Conservation (phyloP, 176 grass and related monocot species). For the Rhynchospora tenuis region DNA sequence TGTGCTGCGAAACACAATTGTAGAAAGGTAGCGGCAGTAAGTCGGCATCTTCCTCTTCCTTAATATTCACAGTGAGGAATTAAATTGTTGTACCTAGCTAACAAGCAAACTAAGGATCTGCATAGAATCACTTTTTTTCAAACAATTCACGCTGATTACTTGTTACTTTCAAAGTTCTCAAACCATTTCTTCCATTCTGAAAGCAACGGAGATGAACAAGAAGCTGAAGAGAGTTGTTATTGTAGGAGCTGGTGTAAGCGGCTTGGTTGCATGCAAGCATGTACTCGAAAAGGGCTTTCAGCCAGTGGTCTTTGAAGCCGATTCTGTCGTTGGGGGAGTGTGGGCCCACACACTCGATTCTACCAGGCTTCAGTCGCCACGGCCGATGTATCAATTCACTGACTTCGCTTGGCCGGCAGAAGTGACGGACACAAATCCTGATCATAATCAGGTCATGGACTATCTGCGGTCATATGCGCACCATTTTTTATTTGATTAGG, state of each 20-base stretch:
- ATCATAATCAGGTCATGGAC: slow-evolving; percentile 32
- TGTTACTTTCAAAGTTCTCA: background rate
- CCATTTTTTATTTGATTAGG: slow-evolving; percentile 31
- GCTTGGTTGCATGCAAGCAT: slow-evolving; percentile 31
- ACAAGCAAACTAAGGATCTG: background rate
- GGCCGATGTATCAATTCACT: slow-evolving; percentile 20
- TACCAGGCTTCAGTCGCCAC: slow-evolving; percentile 32
- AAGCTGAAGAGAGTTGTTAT: slow-evolving; percentile 28
- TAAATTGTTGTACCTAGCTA: background rate
- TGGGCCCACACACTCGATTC: slow-evolving; percentile 36
- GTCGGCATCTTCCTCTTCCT: no score
- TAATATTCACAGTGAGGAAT: no score
- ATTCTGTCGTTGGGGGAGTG: slow-evolving; percentile 29
- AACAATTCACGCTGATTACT: background rate
- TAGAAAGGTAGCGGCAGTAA: no score
- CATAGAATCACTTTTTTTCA: no score
- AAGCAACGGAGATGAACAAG: slow-evolving; percentile 10
- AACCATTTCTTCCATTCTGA: background rate
- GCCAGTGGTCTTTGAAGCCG: slow-evolving; percentile 30
- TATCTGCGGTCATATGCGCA: slow-evolving; percentile 25
- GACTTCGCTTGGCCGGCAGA: slow-evolving; percentile 33
- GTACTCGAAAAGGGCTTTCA: slow-evolving; percentile 18
- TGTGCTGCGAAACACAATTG: no score
- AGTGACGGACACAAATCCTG: slow-evolving; percentile 19
- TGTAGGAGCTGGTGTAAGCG: slow-evolving; percentile 33